Base-by-base conservation (phyloP, 352 stramenopile genomes). In the Elongisporangium prolatum region DNA sequence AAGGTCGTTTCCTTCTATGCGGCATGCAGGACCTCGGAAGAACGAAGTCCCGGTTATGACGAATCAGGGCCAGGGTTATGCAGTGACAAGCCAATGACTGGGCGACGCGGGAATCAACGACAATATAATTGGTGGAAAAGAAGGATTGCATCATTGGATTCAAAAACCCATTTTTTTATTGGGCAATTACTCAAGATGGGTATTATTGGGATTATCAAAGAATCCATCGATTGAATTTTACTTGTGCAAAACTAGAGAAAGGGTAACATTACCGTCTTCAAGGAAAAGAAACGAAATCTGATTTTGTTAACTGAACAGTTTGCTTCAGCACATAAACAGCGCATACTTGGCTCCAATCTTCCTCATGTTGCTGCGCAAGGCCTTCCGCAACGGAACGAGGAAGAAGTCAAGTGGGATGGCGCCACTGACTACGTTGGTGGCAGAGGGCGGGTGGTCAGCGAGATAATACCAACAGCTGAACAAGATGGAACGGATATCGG, bases 391-490 rank as follows among this genome's bases (percentile, higher is more conserved):
- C 1, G 85, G 85, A 7, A 91, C 76, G 14, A 93, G 59, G 63
- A 91, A 94, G 48, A 89, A 89, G 51, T 92, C 83, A 17, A 91
- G 72, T 11, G 77, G 75, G 22, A 82, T 80, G 22, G 79, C 63
- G 20, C 58, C 67, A 0, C 57, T 61, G 18, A 56, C 59, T 11
- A 51, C 68, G 0, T 20, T 68, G 7, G 48, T 24, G 11, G 61
- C 64, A 18, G 48, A 62, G 10, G 85, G 85, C 8, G 85, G 83
- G 24, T 91, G 77, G 52, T 94, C 84, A 1, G 77, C 75, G 48
- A 94, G 71, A 60, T 86, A 94, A 58, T 89, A 90, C 85, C 85
- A 94, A 59, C 82, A 89, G 63, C 79, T 88, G 37, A 91, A 90
- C 40, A 94, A 74, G 56, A 94, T 89, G 0, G 67, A 68, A 21